Conservation (phyloP, 176 grass and related monocot genomes). For the Oryza australiensis region DNA sequence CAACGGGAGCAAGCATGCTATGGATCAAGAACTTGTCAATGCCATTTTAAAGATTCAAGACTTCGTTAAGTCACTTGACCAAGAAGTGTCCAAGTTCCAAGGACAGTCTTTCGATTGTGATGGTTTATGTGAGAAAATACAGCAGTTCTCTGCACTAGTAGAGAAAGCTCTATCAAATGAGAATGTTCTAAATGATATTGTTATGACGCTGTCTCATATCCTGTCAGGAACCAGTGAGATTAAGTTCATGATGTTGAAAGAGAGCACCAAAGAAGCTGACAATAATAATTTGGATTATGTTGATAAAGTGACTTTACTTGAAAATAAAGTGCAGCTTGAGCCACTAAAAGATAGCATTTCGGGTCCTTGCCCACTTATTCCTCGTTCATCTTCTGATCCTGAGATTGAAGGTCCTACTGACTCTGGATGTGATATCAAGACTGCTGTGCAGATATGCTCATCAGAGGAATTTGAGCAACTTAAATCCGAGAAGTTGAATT, state of each 20-base stretch:
- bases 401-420: conserved; percentile 60
- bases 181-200: conserved; percentile 54
- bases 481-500: conserved; percentile 65
- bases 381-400: conserved; percentile 59
- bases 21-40: conserved; percentile 63
- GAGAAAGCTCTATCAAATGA: conserved; percentile 65
- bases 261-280: conserved; percentile 67
- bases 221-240: conserved; percentile 75
- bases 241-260: conserved; percentile 50
- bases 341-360: conserved; percentile 45
- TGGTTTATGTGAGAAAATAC: conserved; percentile 66
- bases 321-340: conserved; percentile 83
- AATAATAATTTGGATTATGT: conserved; percentile 87
- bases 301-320: conserved; percentile 97
- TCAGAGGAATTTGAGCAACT: conserved; percentile 67
- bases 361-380: conserved; percentile 32
- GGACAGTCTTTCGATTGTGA: conserved; percentile 51
- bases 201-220: conserved; percentile 60
- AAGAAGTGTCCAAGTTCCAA: conserved; percentile 63
- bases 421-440: conserved; percentile 49
- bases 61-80: conserved; percentile 76
- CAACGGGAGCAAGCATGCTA: conserved; percentile 35
- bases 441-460: conserved; percentile 40
- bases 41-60: conserved; percentile 84
- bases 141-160: conserved; percentile 60